A percentile compares a stretch with the other conserved stretches of the same genome.
These are phyloP conservation scores for Mycosphaerella sp. DNA, from an alignment of 2,329 filamentous ascomycete genomes.

Conservation along the genomic window DNA sequence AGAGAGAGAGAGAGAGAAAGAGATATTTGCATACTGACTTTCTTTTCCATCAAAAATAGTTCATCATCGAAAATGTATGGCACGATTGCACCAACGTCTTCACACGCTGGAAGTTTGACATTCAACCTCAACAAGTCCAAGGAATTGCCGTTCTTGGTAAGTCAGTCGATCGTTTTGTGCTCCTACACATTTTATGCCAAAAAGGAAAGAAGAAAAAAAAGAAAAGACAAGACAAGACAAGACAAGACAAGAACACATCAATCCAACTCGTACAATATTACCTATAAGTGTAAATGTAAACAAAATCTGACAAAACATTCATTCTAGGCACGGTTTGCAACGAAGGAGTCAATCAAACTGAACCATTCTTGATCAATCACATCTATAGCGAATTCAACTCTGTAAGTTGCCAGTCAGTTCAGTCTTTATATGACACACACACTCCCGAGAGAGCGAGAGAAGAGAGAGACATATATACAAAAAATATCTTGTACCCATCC, in stretches of 20 bases:
- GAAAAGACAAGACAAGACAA: no score
- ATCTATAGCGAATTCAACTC: constrained; percentile 27
- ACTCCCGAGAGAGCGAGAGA: background rate
- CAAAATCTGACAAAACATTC: background rate
- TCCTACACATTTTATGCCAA: no score
- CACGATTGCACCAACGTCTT: constrained; percentile 25
- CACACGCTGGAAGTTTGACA: constrained; percentile 24
- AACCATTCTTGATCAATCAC: constrained; percentile 25
- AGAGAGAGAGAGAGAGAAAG: no score
- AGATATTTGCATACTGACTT: no score
- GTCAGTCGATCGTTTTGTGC: background rate
- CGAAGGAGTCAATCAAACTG: background rate
- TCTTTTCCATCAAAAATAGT: background rate
- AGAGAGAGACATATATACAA: background rate
- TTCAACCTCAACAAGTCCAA: constrained; percentile 22
- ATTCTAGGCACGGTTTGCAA: constrained; percentile 4
- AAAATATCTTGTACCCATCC: no score
- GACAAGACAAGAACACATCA: background rate
- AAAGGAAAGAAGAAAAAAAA: no score
- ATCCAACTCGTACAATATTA: background rate
- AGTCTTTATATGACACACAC: background rate
- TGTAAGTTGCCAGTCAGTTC: constrained; percentile 1
- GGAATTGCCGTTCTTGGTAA: constrained; percentile 21
- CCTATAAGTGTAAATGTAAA: no score
- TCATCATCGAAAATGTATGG: constrained; percentile 24